Conservation (phyloP, 768 basidiomycete genomes). For the Polyporus arcularius region DNA sequence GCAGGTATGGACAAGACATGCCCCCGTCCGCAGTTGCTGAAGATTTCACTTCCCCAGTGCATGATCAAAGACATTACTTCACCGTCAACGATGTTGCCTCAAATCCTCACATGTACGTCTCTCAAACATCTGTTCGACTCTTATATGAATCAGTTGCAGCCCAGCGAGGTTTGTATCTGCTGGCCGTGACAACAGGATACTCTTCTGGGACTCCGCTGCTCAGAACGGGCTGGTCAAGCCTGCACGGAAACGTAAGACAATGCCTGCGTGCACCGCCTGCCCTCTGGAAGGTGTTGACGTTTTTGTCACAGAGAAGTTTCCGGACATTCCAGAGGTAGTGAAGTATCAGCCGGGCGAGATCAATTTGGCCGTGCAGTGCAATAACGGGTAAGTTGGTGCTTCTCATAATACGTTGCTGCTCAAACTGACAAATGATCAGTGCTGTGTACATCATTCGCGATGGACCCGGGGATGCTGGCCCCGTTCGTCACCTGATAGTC, state of each 20-base stretch:
- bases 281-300: too few species aligned
- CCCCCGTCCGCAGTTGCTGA: background rate
- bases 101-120: constrained; percentile 46
- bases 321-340: constrained; percentile 14
- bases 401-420: background rate
- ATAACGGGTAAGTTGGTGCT: constrained; percentile 11
- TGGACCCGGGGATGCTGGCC: background rate
- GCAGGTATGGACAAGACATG: background rate
- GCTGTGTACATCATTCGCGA: constrained; percentile 1
- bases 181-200: constrained; percentile 46
- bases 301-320: constrained; percentile 2
- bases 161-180: constrained; percentile 45
- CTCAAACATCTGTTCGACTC: too few species aligned
- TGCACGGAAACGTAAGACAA: background rate
- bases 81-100: constrained; percentile 58
- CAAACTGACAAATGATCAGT: background rate
- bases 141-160: constrained; percentile 28
- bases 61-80: constrained; percentile 43
- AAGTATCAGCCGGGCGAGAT: constrained; percentile 7
- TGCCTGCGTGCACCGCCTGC: background rate
- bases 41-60: background rate
- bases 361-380: constrained; percentile 9
- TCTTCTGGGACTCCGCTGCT: constrained; percentile 42
- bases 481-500: background rate
- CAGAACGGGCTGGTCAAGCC: constrained; percentile 21